These are phyloP conservation scores for Hysterium pulicare DNA, from an alignment of 2,329 filamentous ascomycete genomes.

Conservation along the genomic window DNA sequence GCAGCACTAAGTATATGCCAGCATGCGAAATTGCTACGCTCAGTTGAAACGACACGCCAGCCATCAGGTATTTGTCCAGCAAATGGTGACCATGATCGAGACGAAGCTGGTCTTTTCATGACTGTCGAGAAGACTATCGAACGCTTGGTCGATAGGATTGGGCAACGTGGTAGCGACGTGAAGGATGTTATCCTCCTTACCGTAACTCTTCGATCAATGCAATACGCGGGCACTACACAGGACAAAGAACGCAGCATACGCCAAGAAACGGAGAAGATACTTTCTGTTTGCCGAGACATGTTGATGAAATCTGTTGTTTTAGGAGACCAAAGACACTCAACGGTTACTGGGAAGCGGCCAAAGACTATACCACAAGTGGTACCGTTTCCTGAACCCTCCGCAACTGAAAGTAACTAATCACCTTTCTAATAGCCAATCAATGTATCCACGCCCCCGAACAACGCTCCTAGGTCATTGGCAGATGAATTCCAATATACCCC, in stretches of 20 bases:
- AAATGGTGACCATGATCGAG: neutral
- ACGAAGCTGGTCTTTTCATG: slow-evolving; percentile 3
- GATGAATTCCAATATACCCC: slow-evolving; percentile 14
- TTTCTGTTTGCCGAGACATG: slow-evolving; percentile 14
- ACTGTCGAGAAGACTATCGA: slow-evolving; percentile 14
- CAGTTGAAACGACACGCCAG: neutral
- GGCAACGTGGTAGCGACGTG: slow-evolving; percentile 15
- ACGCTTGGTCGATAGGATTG: slow-evolving; percentile 13
- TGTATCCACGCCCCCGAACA: slow-evolving; percentile 4
- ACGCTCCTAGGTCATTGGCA: slow-evolving; percentile 2
- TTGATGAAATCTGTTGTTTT: slow-evolving; percentile 10
- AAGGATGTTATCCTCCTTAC: slow-evolving; percentile 20
- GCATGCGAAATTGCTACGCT: slow-evolving; percentile 18
- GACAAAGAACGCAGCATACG: slow-evolving; percentile 5
- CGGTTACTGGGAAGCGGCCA: slow-evolving; percentile 3
- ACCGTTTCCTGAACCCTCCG: neutral
- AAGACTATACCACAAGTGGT: neutral
- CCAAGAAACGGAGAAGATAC: slow-evolving; percentile 6
- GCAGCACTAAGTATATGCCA: slow-evolving; percentile 30
- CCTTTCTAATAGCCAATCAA: neutral
- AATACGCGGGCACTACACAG: slow-evolving; percentile 3
- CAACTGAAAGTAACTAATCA: neutral
- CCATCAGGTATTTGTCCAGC: neutral
- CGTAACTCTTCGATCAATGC: slow-evolving; percentile 16
- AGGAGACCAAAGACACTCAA: slow-evolving; percentile 3